Base-by-base conservation (phyloP, 169 alveolate genomes). In the Plasmodium billcollinsi region DNA sequence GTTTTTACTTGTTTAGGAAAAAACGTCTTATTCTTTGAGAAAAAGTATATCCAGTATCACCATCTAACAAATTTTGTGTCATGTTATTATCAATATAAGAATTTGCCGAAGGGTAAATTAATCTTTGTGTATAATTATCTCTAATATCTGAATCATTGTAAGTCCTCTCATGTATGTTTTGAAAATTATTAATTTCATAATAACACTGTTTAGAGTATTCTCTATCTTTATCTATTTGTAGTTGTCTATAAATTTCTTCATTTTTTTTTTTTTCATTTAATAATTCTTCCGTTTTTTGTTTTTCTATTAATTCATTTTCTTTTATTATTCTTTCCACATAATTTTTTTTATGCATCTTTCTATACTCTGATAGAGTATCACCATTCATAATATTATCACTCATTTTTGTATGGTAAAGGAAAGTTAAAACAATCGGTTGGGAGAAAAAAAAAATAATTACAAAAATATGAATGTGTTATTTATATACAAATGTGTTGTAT, bases 181-280 rank as follows among this genome's bases (percentile, higher is more conserved):
- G 80, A 20, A 83, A 11, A 26, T 43, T 56, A 69, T 83, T 83
- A 69, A 83, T 56, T 83, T 69, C 91, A 33, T 83, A 26, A 63
- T 69, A 83, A 83, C 58, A 83, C 58, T 83, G 91, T 11, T 63
- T 52, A 14, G 91, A 83, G 43, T 83, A 83, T 69, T 83, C 91
- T 61, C 56, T 83, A 72, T 83, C 91, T 18, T 69, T 83, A 49
- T 83, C 91, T 2, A 83, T 56, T 83, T 83, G 85, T 47, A 83
- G 52, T 26, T 83, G 91, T 43, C 47, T 83, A 69, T 83, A 83
- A 52, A 56, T 66, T 33, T 83, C 39, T 54, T 83, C 91, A 61
- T 83, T 83, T 83, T 83, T 69, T 61, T 4, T 43, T 47, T 11
- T 69, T 69, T 80, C 85, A n/a, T 39, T 80, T 39, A 29, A 24